A percentile compares a stretch with the other conserved stretches of the same genome.
Conservation (phyloP, 345 rosid genomes). For the Eutrema heterophyllum region DNA sequence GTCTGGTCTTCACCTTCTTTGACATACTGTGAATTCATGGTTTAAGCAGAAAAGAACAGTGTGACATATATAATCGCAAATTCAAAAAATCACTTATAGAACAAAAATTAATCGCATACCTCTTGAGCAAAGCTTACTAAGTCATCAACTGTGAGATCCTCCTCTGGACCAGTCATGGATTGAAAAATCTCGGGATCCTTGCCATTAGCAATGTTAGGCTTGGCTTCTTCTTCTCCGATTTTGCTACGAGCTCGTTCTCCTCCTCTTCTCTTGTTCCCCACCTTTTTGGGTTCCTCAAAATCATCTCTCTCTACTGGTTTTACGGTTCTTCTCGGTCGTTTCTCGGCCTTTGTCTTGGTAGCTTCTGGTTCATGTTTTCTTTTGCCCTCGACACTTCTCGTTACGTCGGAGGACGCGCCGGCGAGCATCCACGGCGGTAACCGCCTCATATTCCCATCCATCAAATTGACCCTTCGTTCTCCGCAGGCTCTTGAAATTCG, state of each 20-base stretch:
- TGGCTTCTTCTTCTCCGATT: neutral
- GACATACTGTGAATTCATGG: slow-evolving; percentile 17
- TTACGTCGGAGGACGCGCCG: slow-evolving; percentile 14
- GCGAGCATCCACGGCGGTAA: slow-evolving; percentile 31
- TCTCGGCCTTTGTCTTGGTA: neutral
- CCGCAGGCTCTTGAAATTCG: neutral
- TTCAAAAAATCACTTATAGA: neutral
- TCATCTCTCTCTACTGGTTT: neutral
- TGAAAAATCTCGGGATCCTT: neutral
- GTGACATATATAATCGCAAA: neutral
- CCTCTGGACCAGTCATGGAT: neutral
- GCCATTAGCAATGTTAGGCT: neutral
- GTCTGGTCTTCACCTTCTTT: neutral
- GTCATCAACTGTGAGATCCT: slow-evolving; percentile 26
- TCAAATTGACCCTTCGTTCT: neutral
- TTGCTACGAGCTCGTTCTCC: neutral
- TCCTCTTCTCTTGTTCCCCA: neutral
- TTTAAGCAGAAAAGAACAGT: neutral
- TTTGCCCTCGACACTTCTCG: neutral
- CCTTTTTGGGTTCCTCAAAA: slow-evolving; percentile 5
- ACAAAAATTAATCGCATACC: neutral
- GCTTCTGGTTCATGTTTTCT: slow-evolving; percentile 1
- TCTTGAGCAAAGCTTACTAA: slow-evolving; percentile 28
- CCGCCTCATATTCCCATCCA: slow-evolving; percentile 24
- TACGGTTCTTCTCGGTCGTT: slow-evolving; percentile 5